phyloP scores from a whole-genome alignment of 2,329 filamentous ascomycete genomes.

The Thermothelomyces thermophilus region DNA sequence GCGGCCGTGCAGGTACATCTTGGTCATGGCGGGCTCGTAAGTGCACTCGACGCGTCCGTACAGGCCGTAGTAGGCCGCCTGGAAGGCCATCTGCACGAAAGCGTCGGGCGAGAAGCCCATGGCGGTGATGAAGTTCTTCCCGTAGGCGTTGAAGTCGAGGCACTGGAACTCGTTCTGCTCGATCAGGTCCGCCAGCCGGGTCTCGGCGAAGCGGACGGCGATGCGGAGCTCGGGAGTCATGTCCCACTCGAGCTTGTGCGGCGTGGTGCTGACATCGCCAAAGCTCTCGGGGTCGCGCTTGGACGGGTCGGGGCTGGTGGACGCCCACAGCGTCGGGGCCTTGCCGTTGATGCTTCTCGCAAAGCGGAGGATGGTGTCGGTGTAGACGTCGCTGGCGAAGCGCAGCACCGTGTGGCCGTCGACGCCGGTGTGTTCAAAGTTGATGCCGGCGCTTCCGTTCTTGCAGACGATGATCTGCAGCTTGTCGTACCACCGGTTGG shows the following conservation, averaged over 20 bases:
- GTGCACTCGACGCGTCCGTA: constrained; percentile 92
- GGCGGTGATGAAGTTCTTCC: constrained; percentile 95
- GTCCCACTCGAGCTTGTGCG: constrained; percentile 96
- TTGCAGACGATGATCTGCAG: constrained; percentile 98
- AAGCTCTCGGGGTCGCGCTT: constrained; percentile 89
- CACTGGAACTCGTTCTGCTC: constrained; percentile 95
- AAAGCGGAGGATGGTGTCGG: constrained; percentile 93
- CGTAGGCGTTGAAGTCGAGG: constrained; percentile 80
- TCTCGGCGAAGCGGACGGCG: constrained; percentile 91
- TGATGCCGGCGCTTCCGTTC: constrained; percentile 96
- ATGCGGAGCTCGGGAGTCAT: constrained; percentile 89
- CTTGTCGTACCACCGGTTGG: constrained; percentile 98
- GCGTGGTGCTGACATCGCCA: constrained; percentile 86
- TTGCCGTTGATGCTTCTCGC: constrained; percentile 92
- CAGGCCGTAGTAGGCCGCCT: constrained; percentile 93
- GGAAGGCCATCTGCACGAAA: constrained; percentile 98
- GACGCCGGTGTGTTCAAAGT: constrained; percentile 97
- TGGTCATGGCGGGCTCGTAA: constrained; percentile 98
- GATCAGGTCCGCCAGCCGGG: constrained; percentile 85
- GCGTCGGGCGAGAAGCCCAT: constrained; percentile 97
- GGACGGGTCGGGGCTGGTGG: constrained; percentile 81
- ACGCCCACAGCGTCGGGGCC: constrained; percentile 86
- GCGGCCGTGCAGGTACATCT: constrained; percentile 83
- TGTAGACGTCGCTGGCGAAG: constrained; percentile 94
- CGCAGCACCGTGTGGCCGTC: constrained; percentile 95